Percentiles rank a stretch among this genome's conserved stretches.
phyloP scores from a whole-genome alignment of 2,329 filamentous ascomycete genomes.

The Graphiopsis chlorocephala region DNA sequence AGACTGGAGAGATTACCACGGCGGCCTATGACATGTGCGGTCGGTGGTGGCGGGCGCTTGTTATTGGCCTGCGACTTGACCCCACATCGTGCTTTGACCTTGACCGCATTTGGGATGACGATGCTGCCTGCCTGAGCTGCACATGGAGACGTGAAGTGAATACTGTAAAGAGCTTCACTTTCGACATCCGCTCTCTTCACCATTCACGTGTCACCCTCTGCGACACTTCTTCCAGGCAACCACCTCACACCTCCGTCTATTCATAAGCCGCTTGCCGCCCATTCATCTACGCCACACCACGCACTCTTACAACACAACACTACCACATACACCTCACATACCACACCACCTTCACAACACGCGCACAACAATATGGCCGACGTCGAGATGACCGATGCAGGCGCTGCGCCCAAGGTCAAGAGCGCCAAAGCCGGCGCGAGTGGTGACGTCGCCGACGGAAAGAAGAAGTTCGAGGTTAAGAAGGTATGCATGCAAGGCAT shows the following conservation, averaged over 20 bases:
- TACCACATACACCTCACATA: slow-evolving; percentile 21
- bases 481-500: slow-evolving; percentile 61
- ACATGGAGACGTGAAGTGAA: neutral
- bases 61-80: neutral
- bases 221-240: neutral
- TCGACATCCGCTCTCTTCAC: neutral
- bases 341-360: slow-evolving; percentile 18
- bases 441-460: slow-evolving; percentile 57
- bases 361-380: slow-evolving; percentile 70
- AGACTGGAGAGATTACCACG: neutral
- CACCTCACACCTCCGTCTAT: neutral
- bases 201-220: neutral
- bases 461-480: slow-evolving; percentile 98
- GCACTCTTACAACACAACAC: neutral
- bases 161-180: neutral
- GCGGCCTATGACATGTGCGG: neutral
- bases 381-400: slow-evolving; percentile 92
- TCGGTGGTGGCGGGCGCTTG: neutral
- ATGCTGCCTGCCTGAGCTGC: neutral
- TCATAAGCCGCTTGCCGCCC: neutral
- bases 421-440: slow-evolving; percentile 52
- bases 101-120: slow-evolving; percentile 1
- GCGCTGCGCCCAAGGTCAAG: slow-evolving; percentile 51
- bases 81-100: neutral
- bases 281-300: neutral